phyloP scores from a whole-genome alignment of 352 stramenopile genomes.

The Aphanomyces stellatus region DNA sequence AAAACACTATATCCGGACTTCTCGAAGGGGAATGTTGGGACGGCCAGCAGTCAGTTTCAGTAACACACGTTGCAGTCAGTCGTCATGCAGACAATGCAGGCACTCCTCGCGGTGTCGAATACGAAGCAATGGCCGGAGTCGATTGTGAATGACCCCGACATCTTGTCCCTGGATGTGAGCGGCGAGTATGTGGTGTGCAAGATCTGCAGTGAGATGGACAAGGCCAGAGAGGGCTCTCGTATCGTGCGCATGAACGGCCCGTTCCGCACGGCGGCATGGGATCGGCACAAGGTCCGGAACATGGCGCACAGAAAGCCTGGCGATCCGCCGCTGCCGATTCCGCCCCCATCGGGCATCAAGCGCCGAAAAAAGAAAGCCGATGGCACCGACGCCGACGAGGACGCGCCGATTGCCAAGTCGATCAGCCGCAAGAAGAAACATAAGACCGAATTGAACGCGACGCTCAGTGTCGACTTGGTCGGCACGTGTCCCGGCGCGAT shows the following conservation, averaged over 20 bases:
- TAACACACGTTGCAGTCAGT: conserved; percentile 10
- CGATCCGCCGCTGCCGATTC: not conserved
- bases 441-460: not conserved
- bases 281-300: conserved; percentile 16
- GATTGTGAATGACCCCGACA: conserved; percentile 14
- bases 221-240: conserved; percentile 8
- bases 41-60: conserved; percentile 6
- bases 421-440: conserved; percentile 11
- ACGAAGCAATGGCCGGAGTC: conserved; percentile 8
- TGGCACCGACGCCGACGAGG: conserved; percentile 1
- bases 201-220: conserved; percentile 18
- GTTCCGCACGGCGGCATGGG: conserved; percentile 7
- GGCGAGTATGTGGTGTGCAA: conserved; percentile 17
- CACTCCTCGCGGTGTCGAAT: not conserved
- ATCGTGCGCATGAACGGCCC: conserved; percentile 15
- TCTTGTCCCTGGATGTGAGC: conserved; percentile 13
- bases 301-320: not conserved
- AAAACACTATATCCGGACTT: conserved; percentile 1
- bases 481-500: conserved; percentile 11
- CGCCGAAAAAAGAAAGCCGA: conserved; percentile 6
- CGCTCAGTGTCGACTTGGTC: conserved; percentile 8
- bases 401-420: not conserved
- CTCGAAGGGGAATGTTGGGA: not conserved
- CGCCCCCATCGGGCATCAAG: not conserved
- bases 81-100: conserved; percentile 10